phyloP scores from a whole-genome alignment of 495 filamentous ascomycete genomes.

The Podospora tetraspora region DNA sequence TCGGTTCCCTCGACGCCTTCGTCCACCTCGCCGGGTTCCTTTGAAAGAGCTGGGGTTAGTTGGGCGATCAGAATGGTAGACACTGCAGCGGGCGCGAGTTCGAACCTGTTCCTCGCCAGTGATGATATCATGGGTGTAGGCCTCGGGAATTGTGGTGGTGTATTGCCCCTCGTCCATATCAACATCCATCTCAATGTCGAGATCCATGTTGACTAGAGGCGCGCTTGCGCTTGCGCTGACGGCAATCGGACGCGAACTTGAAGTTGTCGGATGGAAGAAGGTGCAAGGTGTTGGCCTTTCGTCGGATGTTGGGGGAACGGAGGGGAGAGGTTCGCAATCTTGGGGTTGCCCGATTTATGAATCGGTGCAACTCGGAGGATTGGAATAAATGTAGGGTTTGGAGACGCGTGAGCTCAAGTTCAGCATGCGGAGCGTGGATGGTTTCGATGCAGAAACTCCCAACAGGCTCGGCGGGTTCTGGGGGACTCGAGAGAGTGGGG shows the following conservation, averaged over 20 bases:
- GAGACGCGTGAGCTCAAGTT: neutral
- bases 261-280: neutral
- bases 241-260: neutral
- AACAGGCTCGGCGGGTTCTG: neutral
- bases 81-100: conserved; percentile 22
- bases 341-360: neutral
- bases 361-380: neutral
- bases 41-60: conserved; percentile 1
- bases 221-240: neutral
- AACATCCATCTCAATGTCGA: conserved; percentile 68
- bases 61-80: conserved; percentile 15
- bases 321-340: neutral
- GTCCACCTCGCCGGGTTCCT: conserved; percentile 38
- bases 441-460: neutral
- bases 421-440: neutral
- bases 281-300: neutral
- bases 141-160: conserved; percentile 38
- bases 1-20: conserved; percentile 16
- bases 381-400: neutral
- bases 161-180: conserved; percentile 52
- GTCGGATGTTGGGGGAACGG: neutral
- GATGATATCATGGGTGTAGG: conserved; percentile 42
- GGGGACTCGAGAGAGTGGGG: neutral
- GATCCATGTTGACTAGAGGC: conserved; percentile 53
- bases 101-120: conserved; percentile 35